Conservation (phyloP, 2,329 filamentous ascomycete species). For the Macroventuria anomochaeta region DNA sequence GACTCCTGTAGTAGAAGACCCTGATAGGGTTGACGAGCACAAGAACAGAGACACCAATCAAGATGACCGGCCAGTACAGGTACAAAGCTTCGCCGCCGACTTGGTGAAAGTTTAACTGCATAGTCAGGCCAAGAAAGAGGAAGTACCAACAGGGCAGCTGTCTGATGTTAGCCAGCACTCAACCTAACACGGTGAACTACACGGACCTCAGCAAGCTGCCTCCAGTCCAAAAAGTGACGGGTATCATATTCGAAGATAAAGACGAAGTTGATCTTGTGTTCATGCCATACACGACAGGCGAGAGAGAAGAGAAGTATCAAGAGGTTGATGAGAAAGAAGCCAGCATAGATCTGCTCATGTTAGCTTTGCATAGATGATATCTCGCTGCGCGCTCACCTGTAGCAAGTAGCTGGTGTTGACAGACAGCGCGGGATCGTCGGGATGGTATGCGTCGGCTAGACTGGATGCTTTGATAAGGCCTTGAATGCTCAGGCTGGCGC, state of each 20-base stretch:
- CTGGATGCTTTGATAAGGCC: constrained; percentile 50
- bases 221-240: constrained; percentile 86
- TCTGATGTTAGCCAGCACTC: constrained; percentile 13
- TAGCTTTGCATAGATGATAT: constrained; percentile 50
- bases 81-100: constrained; percentile 72
- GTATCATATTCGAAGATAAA: constrained; percentile 98
- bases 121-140: constrained; percentile 74
- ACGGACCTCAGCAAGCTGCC: constrained; percentile 75
- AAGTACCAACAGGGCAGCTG: constrained; percentile 83
- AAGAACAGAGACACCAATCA: constrained; percentile 71
- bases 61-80: constrained; percentile 83
- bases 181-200: fast-evolving
- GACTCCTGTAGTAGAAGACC: constrained; percentile 75
- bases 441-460: constrained; percentile 32
- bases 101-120: constrained; percentile 87
- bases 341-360: constrained; percentile 76
- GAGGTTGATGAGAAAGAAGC: constrained; percentile 84
- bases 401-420: constrained; percentile 62
- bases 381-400: constrained; percentile 56
- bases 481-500: constrained; percentile 53
- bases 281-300: constrained; percentile 82
- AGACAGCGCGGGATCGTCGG: constrained; percentile 28
- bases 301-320: constrained; percentile 85
- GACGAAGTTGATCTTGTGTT: constrained; percentile 89
- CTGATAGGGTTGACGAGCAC: constrained; percentile 79